Evolutionary conservation across 306 rosid species (phyloP).

Genomic region (Ormosia semicastrata): DNA sequence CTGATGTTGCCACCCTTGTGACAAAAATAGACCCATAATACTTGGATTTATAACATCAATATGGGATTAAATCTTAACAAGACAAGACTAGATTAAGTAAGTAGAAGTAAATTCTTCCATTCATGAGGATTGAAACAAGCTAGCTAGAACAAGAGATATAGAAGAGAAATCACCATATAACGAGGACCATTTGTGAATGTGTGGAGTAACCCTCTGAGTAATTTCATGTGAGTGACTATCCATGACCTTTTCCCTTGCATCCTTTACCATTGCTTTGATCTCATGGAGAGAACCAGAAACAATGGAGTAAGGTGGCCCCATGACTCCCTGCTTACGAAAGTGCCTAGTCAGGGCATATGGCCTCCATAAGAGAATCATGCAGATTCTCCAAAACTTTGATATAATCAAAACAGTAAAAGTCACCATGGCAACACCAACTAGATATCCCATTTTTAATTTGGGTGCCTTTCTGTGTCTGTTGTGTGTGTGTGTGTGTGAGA

Average conservation of each 20-base stretch:
- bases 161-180: constrained; percentile 26
- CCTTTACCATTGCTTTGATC: background rate
- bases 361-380: constrained; percentile 24
- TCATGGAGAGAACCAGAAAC: constrained; percentile 27
- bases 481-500: background rate
- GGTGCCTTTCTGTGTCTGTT: background rate
- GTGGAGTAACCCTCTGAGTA: constrained; percentile 28
- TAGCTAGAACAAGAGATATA: background rate
- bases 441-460: constrained; percentile 12
- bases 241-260: constrained; percentile 5
- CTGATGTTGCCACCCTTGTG: background rate
- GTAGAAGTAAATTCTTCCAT: background rate
- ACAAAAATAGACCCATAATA: background rate
- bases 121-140: background rate
- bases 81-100: background rate
- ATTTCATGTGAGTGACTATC: constrained; percentile 25
- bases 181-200: constrained; percentile 32
- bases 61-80: background rate
- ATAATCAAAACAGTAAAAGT: background rate
- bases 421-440: background rate
- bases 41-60: too few species aligned
- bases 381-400: constrained; percentile 11
- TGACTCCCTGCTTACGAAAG: constrained; percentile 26
- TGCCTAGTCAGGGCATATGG: constrained; percentile 25
- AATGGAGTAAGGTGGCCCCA: constrained; percentile 28